Base-by-base conservation (phyloP, 1,284 basidiomycete genomes). In the Volvariella volvacea region DNA sequence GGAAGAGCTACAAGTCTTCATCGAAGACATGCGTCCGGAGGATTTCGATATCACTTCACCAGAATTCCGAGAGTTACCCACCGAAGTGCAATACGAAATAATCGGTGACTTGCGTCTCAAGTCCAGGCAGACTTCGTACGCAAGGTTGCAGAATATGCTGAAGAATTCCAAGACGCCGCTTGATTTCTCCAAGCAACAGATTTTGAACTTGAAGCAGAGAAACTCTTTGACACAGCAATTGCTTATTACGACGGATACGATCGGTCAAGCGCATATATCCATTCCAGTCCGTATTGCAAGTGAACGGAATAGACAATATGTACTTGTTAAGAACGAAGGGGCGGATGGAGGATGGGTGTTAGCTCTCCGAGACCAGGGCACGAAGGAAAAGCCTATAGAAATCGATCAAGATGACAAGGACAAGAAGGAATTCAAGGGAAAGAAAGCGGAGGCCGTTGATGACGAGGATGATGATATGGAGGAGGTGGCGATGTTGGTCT, bases 41-140 rank as follows among this genome's bases (percentile, higher is more conserved):
- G 92, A 96, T 58, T 88, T 97, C 54, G 93, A 97, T 58, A 75
- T 93, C 44, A 75, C 80, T 14, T 91, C 90, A 1, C 75, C 88
- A 6, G 88, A 84, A n/a, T 99, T 99, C 59, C 83, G 84, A 20
- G 89, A 92, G 49, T 76, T 99, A 8, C 93, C 96, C 0, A 92
- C 91, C 0, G 94, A 98, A 63, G 82, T 96, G 17, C 93, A 99
- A 60, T 99, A 99, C 64, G 96, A 99, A 68, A 93, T 99, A 52
- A 87, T 99, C 22, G 95, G 95, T 46, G 96, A 99, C 66, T 68
- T 98, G 46, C 81, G 94, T 3, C 70, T 95, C 37, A 92, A 92
- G 60, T 97, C 93, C 1, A 80, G 96, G 1, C 92, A 96, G 63
- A 95, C 92, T 4, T 96, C 92, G 3, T 88, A 94, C 66, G 82